Evolutionary conservation across 192 early-diverging fungal genomes (phyloP), one percentile per base, ranked within the genome.

Genomic region (Powellomyces hirtus): DNA sequence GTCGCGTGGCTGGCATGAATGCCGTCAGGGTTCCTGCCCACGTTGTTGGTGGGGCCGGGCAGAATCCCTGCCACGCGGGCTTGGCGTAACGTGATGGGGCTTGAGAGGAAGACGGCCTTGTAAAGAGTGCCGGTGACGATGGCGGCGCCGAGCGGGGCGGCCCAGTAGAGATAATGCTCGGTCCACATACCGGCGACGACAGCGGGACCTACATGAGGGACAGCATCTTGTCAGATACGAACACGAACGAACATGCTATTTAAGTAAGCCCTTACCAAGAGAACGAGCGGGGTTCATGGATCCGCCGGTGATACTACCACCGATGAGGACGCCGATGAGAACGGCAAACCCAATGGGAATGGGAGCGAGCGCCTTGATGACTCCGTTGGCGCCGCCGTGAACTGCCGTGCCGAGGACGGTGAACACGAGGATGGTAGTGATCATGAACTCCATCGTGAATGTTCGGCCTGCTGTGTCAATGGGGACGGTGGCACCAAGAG

Each of bases 221-320:
- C 2, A 51, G 4, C n/a, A 49, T 18, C n/a, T 49, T 42, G 40
- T 8, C 40, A 18, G 18, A 42, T 42, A 18, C 40, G 40, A n/a
- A n/a, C n/a, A 42, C 40, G 40, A 18, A 42, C 40, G 40, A 42
- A 42, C 10, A 42, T 18, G 40, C 40, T 11, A 18, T 8, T 8
- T 42, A 42, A 42, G 40, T 8, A 18, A 8, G 8, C 18, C 31
- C 66, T 33, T 42, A 67, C 67, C 67, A 31, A 69, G 36, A 10
- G 67, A 59, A 11, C 67, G 18, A 1, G 67, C 67, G n/a, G 67
- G 67, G 35, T 69, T 69, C 57, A 69, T 69, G 33, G 57, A 61
- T 6, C 57, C 67, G 29, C 67, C 67, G 3, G 57, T 69, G 13
- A 69, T 14, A 37, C 16, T 20, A n/a, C 67, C 67, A 1, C 34